Base-by-base conservation (phyloP, 768 basidiomycete species). In the Gyrodon lividus region DNA sequence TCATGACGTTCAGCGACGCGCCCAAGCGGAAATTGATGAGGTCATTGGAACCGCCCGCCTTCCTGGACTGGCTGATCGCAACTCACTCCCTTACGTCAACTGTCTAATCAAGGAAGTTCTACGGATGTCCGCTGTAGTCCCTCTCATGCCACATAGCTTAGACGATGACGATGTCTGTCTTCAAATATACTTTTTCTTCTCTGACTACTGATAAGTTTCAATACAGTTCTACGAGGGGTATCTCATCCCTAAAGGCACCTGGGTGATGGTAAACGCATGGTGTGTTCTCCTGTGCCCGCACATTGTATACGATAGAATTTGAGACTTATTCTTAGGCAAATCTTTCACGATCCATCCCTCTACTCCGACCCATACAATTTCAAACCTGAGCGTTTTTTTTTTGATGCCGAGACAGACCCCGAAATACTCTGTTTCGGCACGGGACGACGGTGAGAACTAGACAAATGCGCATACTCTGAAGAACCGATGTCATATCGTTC, bases 21-120 rank as follows among this genome's bases (percentile, higher is more conserved):
- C 71, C 6, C 81, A 80, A 54, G 66, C 66, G 22, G 79, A 83
- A 60, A 68, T 83, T 43, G 80, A 82, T 60, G 52, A 48, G 30
- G 74, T 80, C 6, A 62, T 74, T 50, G 77, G 77, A 33, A 30
- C 39, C 3, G 59, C 70, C 38, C 74, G 78, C 33, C 66, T 81
- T 26, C 80, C 79, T 10, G 55, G 54, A 16, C 67, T 73, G 46
- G 56, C 58, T 7, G 75, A 61, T 44, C 49, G 77, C 37, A 68
- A 72, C 20, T 76, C 79, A 58, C 69, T 75, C 34, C 72, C 73
- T 23, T 71, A 65, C 50, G 59, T 76, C n/a, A 68, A 71, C 22
- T 52, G 49, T 16, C 14, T 62, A 14, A 47, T 59, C 22, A 56
- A 58, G 48, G 61, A 64, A 46, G 46, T 47, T 13, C n/a, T 34